Evolutionary conservation across 1,139 yeast species (phyloP).

Genomic region (Saccharomyces hybrid): DNA sequence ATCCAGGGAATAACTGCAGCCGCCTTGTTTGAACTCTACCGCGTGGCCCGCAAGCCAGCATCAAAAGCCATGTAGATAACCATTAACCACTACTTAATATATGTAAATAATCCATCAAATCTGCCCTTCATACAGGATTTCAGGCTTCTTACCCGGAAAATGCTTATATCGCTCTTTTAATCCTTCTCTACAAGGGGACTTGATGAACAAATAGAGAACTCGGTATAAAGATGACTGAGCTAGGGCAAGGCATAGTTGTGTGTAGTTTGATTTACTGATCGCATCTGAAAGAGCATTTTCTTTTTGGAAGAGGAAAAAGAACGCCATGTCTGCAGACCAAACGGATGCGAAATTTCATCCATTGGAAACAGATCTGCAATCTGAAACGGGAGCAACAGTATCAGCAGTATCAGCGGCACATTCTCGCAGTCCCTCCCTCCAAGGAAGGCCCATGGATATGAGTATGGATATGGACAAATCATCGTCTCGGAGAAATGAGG

Average conservation of each 20-base stretch:
- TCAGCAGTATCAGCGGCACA: neutral
- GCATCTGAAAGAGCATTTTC: neutral
- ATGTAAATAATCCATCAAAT: neutral
- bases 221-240: neutral
- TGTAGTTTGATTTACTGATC: neutral
- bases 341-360: neutral
- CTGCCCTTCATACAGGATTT: neutral
- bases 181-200: neutral
- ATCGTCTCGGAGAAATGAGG: neutral
- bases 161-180: neutral
- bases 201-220: neutral
- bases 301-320: neutral
- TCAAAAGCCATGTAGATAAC: neutral
- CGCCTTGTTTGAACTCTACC: constrained; percentile 60
- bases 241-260: neutral
- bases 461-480: neutral
- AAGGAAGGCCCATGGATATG: neutral
- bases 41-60: constrained; percentile 25
- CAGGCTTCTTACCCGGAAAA: neutral
- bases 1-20: constrained; percentile 94
- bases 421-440: neutral
- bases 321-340: constrained; percentile 1
- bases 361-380: neutral
- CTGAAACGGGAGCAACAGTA: neutral
- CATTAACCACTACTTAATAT: neutral